These are phyloP conservation scores for Yamadazyma laniorum DNA, from an alignment of 805 yeast genomes.

Conservation along the genomic window DNA sequence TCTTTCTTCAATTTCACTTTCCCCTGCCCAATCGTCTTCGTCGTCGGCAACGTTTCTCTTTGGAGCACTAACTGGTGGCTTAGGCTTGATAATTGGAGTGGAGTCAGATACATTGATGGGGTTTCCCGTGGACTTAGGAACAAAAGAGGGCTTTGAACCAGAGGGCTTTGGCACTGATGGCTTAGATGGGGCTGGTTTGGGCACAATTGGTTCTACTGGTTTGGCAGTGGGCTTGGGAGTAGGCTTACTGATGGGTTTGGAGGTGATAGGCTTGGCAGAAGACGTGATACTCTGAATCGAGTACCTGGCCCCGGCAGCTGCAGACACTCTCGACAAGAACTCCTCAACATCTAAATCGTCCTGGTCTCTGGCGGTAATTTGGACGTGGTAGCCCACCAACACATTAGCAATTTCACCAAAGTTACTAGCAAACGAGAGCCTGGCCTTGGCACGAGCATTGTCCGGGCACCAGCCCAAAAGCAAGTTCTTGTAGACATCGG, in stretches of 20 bases:
- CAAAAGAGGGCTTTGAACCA: constrained; percentile 23
- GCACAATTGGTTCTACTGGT: constrained; percentile 16
- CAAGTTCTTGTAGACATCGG: constrained; percentile 80
- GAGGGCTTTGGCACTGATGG: constrained; percentile 13
- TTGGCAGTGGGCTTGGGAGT: constrained; percentile 5
- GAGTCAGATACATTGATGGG: constrained; percentile 28
- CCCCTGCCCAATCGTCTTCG: constrained; percentile 75
- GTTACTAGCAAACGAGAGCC: constrained; percentile 74
- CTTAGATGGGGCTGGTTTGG: constrained; percentile 22
- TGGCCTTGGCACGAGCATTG: constrained; percentile 76
- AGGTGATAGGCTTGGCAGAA: constrained; percentile 25
- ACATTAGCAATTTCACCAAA: constrained; percentile 71
- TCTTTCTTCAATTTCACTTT: constrained; percentile 54
- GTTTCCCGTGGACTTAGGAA: constrained; percentile 39
- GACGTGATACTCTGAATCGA: constrained; percentile 16
- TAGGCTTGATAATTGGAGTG: constrained; percentile 14
- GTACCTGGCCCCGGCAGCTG: constrained; percentile 96
- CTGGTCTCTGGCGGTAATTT: constrained; percentile 91
- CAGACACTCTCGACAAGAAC: constrained; percentile 70
- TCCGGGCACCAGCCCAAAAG: constrained; percentile 98
- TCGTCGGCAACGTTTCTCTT: constrained; percentile 13
- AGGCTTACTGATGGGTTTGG: constrained; percentile 22
- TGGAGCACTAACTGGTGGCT: constrained; percentile 13
- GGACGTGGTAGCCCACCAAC: constrained; percentile 86
- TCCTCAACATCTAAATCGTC: constrained; percentile 85